Evolutionary conservation across 2,329 filamentous ascomycete species (phyloP), one percentile per base, ranked within the genome.

Genomic region (Clarireedia monteithiana): DNA sequence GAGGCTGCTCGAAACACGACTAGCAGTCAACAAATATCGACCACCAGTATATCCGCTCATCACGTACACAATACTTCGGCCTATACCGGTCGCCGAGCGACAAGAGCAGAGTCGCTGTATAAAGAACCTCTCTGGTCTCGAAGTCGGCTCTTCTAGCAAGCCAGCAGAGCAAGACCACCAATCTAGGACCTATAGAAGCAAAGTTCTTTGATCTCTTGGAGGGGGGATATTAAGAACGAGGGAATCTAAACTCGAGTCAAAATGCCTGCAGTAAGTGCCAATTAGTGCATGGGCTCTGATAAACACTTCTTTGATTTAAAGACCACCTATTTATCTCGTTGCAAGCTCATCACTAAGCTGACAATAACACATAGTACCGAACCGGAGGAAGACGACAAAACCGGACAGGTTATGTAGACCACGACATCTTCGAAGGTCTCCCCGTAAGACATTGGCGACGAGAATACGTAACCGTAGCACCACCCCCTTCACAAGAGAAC

Each of bases 361-460:
- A 54, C 36, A 44, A 39, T 54, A 24, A n/a, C 27, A n/a, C 17
- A 50, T 51, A 67, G 63, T 68, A 68, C 45, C 58, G 67, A 61
- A 63, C 60, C 30, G 58, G 49, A 39, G 55, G 55, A 45, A 59
- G 67, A 47, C 65, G 67, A n/a, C 61, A 65, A 46, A 69, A 68
- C 52, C 64, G 68, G n/a, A 59, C 61, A 17, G 64, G 63, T 26
- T 57, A 61, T 55, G 60, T 63, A 27, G 84, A 88, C 62, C 82
- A 85, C 68, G 85, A 87, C 74, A 59, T 68, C 15, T 68, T 66
- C 20, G 68, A 70, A 58, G 68, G 68, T 58, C 79, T 96, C 10
- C 92, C 92, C 15, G 87, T 96, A 57, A 86, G 91, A 67, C 90
- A 95, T 80, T 97, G 91, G 87, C 84, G 88, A 55, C 84, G 88